A percentile compares a stretch with the other conserved stretches of the same genome.
These are phyloP conservation scores for Aspergillus phoenicis DNA, from an alignment of 2,329 filamentous ascomycete species.

Conservation along the genomic window DNA sequence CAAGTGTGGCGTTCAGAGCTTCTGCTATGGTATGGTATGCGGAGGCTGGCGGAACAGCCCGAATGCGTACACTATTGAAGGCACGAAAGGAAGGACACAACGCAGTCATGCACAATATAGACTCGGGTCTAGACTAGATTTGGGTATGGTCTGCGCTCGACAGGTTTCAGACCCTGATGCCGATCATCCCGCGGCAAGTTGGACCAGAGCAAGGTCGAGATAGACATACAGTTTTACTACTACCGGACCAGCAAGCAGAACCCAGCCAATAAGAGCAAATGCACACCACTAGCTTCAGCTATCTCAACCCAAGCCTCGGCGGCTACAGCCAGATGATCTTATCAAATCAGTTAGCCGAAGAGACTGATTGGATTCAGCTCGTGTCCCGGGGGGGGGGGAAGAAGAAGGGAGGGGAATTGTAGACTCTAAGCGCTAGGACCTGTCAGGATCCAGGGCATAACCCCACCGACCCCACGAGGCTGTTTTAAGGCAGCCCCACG, in stretches of 20 bases:
- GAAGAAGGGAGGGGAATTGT: too few species aligned
- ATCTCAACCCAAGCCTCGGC: background rate
- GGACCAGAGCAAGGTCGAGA: background rate
- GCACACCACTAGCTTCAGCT: background rate
- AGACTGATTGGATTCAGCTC: background rate
- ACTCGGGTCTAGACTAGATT: constrained; percentile 12
- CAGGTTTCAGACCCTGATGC: constrained; percentile 16
- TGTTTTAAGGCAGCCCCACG: constrained; percentile 24
- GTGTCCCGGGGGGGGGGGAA: background rate
- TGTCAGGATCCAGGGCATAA: constrained; percentile 25
- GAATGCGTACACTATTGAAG: background rate
- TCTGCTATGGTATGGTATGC: background rate
- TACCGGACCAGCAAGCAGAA: background rate
- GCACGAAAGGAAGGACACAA: background rate
- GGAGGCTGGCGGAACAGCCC: background rate
- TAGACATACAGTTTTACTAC: background rate
- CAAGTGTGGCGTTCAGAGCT: background rate
- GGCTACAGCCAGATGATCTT: background rate
- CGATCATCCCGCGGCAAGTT: constrained; percentile 14
- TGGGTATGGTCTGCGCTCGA: background rate
- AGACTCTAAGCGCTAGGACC: constrained; percentile 14
- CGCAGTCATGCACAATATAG: constrained; percentile 4
- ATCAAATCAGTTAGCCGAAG: background rate
- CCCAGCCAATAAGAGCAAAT: background rate
- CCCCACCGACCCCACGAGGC: constrained; percentile 29